Evolutionary conservation across 1,139 yeast genomes (phyloP), one percentile per base, ranked within the genome.

Genomic region (Meyerozyma elateridarum): DNA sequence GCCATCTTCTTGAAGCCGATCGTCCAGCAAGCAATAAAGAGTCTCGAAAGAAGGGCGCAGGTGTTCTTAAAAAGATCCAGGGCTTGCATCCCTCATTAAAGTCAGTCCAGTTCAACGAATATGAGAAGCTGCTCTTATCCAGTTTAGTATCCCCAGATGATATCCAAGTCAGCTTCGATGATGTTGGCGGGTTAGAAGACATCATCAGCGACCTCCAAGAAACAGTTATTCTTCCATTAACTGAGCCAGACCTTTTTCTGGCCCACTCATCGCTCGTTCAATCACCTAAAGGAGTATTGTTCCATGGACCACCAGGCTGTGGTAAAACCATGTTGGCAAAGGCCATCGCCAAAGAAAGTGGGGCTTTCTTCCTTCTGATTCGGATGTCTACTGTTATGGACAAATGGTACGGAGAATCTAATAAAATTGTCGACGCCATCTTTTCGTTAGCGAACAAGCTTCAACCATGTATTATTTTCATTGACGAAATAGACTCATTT

Each of bases 291-390:
- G 98, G 98, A 17, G 96, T 91, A 2, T 62, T 91, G 28, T 70
- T 91, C 35, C 81, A 87, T 52, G 98, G 98, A 0, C 97, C 98
- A 2, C 97, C 98, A 0, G 97, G 98, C 0, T 91, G 97, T 57
- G 97, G 97, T 37, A 91, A 91, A 58, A 91, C 97, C 8, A 85
- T 91, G 96, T 68, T 91, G 47, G 97, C 97, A 14, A 89, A 89
- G 55, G 97, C 97, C 0, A 72, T 91, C 30, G 97, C 97, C 1
- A 76, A 79, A 36, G 96, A 89, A 54, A 81, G 94, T 46, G 89
- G 89, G 0, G 97, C 98, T 0, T 87, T 83, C 48, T 91, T 91
- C 58, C 73, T 91, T 34, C 88, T 89, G 52, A 83, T 91, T 35
- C 74, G 95, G 56, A 85, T 91, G 94, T 87, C 96, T 6, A 81